Percentiles rank a stretch among this genome's conserved stretches.
Evolutionary conservation across 768 basidiomycete genomes (phyloP).

Genomic region (Rhodocollybia butyracea): DNA sequence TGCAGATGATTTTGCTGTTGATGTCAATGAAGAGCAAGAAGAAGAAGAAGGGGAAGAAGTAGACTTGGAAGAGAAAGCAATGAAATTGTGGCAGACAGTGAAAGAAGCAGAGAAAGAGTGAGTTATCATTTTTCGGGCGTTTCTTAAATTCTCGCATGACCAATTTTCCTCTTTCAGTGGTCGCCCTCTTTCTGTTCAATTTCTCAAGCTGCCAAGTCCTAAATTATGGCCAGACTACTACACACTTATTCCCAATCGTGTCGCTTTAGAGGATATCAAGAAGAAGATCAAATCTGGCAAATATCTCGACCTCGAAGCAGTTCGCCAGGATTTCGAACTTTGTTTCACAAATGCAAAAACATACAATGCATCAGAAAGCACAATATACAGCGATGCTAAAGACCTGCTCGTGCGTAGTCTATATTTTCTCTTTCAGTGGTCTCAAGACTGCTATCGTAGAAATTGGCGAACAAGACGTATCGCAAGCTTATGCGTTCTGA

Average conservation of each 20-base stretch:
- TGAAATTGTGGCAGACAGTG: conserved; percentile 73
- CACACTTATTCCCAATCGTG: conserved; percentile 70
- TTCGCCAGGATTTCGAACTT: conserved; percentile 70
- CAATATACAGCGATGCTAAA: conserved; percentile 81
- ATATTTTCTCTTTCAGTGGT: neutral
- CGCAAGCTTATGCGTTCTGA: conserved; percentile 42
- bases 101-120: conserved; percentile 87
- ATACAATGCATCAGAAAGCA: conserved; percentile 79
- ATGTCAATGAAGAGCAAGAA: conserved; percentile 13
- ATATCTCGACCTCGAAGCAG: conserved; percentile 63
- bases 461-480: conserved; percentile 48
- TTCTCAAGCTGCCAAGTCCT: conserved; percentile 68
- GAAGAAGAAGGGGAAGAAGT: conserved; percentile 28
- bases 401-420: conserved; percentile 62
- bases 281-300: conserved; percentile 56
- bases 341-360: conserved; percentile 80
- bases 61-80: conserved; percentile 59
- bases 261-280: conserved; percentile 89
- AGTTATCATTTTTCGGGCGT: conserved; percentile 42
- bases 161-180: conserved; percentile 42
- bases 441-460: conserved; percentile 27
- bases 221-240: conserved; percentile 88
- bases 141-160: conserved; percentile 18
- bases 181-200: conserved; percentile 57
- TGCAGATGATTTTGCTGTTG: conserved; percentile 29